Conservation (phyloP, 495 filamentous ascomycete species). For the Jackrogersella minutella region DNA sequence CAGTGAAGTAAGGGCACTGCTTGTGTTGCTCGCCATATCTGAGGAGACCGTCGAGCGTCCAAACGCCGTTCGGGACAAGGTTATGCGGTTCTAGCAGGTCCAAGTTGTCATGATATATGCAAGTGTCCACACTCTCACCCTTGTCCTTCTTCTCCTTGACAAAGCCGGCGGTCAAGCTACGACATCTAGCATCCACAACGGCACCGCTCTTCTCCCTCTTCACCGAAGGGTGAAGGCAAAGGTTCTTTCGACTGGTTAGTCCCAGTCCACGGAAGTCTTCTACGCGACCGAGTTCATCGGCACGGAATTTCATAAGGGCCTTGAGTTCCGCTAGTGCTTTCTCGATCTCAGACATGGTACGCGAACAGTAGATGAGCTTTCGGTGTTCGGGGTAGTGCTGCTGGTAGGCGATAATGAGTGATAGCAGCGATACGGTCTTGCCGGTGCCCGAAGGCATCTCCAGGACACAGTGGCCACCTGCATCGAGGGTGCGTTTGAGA, state of each 20-base stretch:
- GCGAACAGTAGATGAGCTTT: slow-evolving; percentile 98
- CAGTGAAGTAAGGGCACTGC: slow-evolving; percentile 97
- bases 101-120: slow-evolving; percentile 97
- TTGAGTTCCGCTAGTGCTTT: slow-evolving; percentile 95
- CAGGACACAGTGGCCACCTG: slow-evolving; percentile 93
- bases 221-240: slow-evolving; percentile 95
- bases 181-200: slow-evolving; percentile 92
- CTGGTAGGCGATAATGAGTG: slow-evolving; percentile 96
- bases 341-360: slow-evolving; percentile 94
- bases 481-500: slow-evolving; percentile 95
- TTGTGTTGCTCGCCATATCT: slow-evolving; percentile 93
- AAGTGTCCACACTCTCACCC: slow-evolving; percentile 92
- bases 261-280: slow-evolving; percentile 95
- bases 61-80: slow-evolving; percentile 90
- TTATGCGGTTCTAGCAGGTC: slow-evolving; percentile 94
- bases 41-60: slow-evolving; percentile 89
- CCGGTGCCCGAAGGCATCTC: slow-evolving; percentile 99
- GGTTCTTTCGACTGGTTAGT: slow-evolving; percentile 93
- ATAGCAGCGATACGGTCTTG: slow-evolving; percentile 95
- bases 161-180: slow-evolving; percentile 95
- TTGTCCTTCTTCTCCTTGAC: slow-evolving; percentile 95
- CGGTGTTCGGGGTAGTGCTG: slow-evolving; percentile 87
- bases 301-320: slow-evolving; percentile 90
- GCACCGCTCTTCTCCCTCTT: slow-evolving; percentile 94
- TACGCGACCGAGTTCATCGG: slow-evolving; percentile 81